phyloP scores from a whole-genome alignment of 1,284 basidiomycete genomes.

The Moesziomyces parantarcticus region DNA sequence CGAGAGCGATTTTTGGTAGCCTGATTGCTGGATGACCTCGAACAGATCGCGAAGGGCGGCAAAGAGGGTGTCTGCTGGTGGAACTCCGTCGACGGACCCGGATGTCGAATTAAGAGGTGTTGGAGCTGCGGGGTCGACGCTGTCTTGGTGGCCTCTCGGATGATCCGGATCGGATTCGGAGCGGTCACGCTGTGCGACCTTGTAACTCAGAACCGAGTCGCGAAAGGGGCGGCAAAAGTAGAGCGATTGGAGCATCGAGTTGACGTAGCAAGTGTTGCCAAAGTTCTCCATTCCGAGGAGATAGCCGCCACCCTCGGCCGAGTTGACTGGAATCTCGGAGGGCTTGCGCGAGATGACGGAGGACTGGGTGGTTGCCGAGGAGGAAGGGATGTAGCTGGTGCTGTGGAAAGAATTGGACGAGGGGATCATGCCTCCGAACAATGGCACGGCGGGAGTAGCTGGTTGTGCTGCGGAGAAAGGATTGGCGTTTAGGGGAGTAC shows the following conservation, averaged over 20 bases:
- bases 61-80: conserved; percentile 44
- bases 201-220: conserved; percentile 73
- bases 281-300: conserved; percentile 64
- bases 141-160: conserved; percentile 4
- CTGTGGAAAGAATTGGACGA: conserved; percentile 27
- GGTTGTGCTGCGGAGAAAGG: conserved; percentile 18
- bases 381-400: conserved; percentile 46
- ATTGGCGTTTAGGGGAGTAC: conserved; percentile 32
- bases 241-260: conserved; percentile 94
- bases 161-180: conserved; percentile 19
- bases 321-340: conserved; percentile 38
- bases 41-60: conserved; percentile 49
- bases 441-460: conserved; percentile 6
- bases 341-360: conserved; percentile 26
- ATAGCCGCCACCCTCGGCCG: conserved; percentile 35
- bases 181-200: conserved; percentile 10
- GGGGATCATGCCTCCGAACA: conserved; percentile 35
- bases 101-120: conserved; percentile 15
- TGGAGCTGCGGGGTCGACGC: conserved; percentile 12
- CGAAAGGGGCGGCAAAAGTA: conserved; percentile 88
- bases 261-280: conserved; percentile 77
- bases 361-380: conserved; percentile 30
- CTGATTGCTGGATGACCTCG: conserved; percentile 46
- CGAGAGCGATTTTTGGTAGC: conserved; percentile 23
- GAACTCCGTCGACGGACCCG: conserved; percentile 28